These are phyloP conservation scores for Punica granatum DNA, from an alignment of 345 rosid genomes.

Conservation along the genomic window DNA sequence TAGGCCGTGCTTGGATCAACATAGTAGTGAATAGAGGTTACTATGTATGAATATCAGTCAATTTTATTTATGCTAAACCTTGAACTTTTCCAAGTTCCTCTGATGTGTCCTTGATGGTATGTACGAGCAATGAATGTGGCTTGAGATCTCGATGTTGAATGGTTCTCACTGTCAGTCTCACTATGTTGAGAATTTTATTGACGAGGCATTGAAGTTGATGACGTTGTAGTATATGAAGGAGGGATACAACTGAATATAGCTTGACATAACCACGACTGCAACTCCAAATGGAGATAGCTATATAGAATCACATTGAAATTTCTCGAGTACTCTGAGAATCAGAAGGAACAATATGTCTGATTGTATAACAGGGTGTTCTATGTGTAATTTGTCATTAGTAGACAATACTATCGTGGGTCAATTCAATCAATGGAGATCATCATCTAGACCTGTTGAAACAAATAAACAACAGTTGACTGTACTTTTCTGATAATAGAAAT, in stretches of 20 bases:
- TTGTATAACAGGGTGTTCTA: background rate
- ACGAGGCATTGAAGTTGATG: background rate
- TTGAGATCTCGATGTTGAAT: background rate
- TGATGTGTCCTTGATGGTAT: background rate
- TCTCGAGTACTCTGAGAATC: background rate
- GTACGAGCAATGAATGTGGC: background rate
- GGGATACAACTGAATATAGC: background rate
- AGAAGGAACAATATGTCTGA: background rate
- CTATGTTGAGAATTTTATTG: background rate
- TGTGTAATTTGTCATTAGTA: background rate
- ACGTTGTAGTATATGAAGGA: background rate
- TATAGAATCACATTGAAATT: background rate
- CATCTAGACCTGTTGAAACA: background rate
- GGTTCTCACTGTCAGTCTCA: background rate
- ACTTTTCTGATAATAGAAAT: background rate
- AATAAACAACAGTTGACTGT: background rate
- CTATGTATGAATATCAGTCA: background rate
- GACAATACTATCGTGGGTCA: background rate
- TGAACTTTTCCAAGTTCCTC: background rate
- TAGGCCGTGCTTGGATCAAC: background rate
- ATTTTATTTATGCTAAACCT: background rate
- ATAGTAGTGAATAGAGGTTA: background rate
- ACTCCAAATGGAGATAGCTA: background rate
- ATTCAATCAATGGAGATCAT: background rate
- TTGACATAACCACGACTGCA: too few species aligned